Conservation (phyloP, 2,329 filamentous ascomycete genomes). For the Pestalotiopsis sp. region DNA sequence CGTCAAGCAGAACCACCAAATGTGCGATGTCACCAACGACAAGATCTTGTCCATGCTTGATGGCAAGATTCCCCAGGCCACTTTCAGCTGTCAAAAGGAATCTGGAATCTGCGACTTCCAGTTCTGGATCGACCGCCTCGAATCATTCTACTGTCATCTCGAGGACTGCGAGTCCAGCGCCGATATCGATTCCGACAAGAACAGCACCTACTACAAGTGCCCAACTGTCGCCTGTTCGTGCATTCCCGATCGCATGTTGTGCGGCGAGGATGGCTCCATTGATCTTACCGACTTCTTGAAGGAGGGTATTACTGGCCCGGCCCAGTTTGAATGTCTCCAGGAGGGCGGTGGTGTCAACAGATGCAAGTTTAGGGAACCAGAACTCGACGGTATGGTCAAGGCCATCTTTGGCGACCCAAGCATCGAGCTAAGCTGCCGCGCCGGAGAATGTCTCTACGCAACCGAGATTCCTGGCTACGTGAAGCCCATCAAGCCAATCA, state of each 20-base stretch:
- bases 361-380: slow-evolving; percentile 86
- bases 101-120: slow-evolving; percentile 87
- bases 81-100: slow-evolving; percentile 83
- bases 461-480: slow-evolving; percentile 92
- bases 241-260: slow-evolving; percentile 89
- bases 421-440: slow-evolving; percentile 78
- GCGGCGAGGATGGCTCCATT: slow-evolving; percentile 86
- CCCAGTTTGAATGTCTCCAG: slow-evolving; percentile 74
- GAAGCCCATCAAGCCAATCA: slow-evolving; percentile 88
- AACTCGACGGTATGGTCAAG: slow-evolving; percentile 88
- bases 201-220: slow-evolving; percentile 84
- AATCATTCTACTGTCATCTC: slow-evolving; percentile 95
- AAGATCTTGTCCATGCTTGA: slow-evolving; percentile 89
- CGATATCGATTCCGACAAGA: slow-evolving; percentile 67
- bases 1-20: slow-evolving; percentile 93
- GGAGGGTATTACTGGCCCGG: slow-evolving; percentile 82
- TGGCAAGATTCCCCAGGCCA: slow-evolving; percentile 85
- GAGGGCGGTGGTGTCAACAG: slow-evolving; percentile 61
- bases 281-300: slow-evolving; percentile 89
- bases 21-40: slow-evolving; percentile 95
- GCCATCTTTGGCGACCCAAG: slow-evolving; percentile 88
- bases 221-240: slow-evolving; percentile 84
- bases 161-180: slow-evolving; percentile 75
- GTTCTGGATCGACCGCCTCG: slow-evolving; percentile 92
- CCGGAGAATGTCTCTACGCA: slow-evolving; percentile 90